A percentile compares a stretch with the other conserved stretches of the same genome.
Evolutionary conservation across 345 rosid species (phyloP).

Genomic region (Clarkia xantiana): DNA sequence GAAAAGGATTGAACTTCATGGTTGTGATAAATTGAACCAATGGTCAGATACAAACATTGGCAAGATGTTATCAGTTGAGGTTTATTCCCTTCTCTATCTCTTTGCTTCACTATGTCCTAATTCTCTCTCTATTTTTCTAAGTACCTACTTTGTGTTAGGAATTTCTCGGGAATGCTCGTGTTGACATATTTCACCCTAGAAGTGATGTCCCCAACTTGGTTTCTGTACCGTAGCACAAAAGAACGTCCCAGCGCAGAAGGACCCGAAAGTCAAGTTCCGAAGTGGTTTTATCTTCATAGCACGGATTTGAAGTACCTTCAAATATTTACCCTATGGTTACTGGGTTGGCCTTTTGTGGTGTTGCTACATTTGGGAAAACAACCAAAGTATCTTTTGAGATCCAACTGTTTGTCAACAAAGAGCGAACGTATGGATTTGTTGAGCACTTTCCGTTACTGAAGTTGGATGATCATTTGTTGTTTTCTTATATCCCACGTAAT

Average conservation of each 20-base stretch:
- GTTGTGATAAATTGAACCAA: constrained; percentile 3
- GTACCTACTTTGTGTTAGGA: not conserved
- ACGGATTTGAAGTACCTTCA: not conserved
- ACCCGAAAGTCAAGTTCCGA: no score
- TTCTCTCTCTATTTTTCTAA: not conserved
- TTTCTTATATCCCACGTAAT: not conserved
- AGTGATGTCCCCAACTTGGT: constrained; percentile 5
- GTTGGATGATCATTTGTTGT: not conserved
- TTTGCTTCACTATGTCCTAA: not conserved
- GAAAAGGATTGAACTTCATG: not conserved
- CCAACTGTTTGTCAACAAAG: not conserved
- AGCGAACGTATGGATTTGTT: not conserved
- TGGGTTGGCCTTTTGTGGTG: not conserved
- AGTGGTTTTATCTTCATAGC: not conserved
- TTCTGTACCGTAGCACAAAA: no score
- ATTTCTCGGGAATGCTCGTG: constrained; percentile 2
- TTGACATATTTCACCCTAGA: constrained; percentile 7
- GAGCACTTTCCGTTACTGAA: not conserved
- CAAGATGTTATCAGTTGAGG: no score
- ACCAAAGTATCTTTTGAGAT: not conserved
- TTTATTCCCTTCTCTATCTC: no score
- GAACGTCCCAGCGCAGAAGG: no score
- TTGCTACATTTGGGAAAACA: not conserved
- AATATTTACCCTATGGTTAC: not conserved
- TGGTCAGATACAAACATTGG: no score